These are phyloP conservation scores for Amanita pseudoporphyria DNA, from an alignment of 768 basidiomycete genomes.

Conservation along the genomic window DNA sequence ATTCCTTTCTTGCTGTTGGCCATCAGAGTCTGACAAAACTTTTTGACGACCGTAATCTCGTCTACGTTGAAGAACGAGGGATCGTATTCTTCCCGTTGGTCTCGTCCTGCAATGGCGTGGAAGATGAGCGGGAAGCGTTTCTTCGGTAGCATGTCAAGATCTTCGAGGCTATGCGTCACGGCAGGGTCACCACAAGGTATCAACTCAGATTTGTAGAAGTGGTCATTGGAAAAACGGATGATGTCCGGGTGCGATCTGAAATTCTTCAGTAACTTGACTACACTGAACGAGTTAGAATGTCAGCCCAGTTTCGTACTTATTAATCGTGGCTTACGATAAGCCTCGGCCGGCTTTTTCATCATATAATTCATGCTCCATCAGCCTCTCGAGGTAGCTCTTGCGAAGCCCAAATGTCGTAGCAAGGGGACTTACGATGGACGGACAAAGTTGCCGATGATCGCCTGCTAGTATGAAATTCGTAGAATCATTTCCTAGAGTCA, in stretches of 20 bases:
- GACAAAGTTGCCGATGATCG: constrained; percentile 55
- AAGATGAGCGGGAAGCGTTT: constrained; percentile 47
- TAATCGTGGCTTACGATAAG: constrained; percentile 22
- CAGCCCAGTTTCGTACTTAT: neutral
- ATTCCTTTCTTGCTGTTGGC: constrained; percentile 27
- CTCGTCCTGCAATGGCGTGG: constrained; percentile 43
- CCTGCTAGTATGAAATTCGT: constrained; percentile 52
- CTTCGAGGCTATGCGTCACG: constrained; percentile 29
- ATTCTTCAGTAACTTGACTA: constrained; percentile 52
- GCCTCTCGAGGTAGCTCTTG: constrained; percentile 40
- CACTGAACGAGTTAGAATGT: constrained; percentile 20
- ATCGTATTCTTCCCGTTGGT: constrained; percentile 42
- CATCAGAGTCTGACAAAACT: constrained; percentile 29
- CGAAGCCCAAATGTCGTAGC: constrained; percentile 40
- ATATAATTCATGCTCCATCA: constrained; percentile 33
- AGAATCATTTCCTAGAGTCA: constrained; percentile 30
- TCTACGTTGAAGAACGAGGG: constrained; percentile 59
- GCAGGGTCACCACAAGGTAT: constrained; percentile 33
- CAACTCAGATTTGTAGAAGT: constrained; percentile 46
- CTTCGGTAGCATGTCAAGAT: constrained; percentile 27
- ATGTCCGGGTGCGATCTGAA: constrained; percentile 49
- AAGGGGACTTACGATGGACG: constrained; percentile 39
- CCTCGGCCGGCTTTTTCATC: constrained; percentile 25
- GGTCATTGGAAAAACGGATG: constrained; percentile 45
- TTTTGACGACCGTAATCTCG: constrained; percentile 42